A percentile compares a stretch with the other conserved stretches of the same genome.
These are phyloP conservation scores for Austroboletus niveus DNA, from an alignment of 1,284 basidiomycete genomes.

Conservation along the genomic window DNA sequence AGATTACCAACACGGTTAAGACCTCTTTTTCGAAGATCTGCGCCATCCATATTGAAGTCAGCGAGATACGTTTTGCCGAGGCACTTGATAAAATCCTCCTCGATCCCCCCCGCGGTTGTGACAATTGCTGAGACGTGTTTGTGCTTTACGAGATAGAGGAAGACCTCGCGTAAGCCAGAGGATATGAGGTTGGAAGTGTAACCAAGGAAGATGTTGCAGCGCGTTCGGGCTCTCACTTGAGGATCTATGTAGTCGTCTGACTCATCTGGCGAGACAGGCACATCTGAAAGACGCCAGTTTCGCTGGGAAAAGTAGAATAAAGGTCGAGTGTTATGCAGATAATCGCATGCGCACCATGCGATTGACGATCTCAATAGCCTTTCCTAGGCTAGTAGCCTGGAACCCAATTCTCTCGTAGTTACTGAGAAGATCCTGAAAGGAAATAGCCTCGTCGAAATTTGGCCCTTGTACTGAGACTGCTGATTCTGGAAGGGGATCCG, in stretches of 20 bases:
- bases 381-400: constrained; percentile 89
- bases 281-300: constrained; percentile 82
- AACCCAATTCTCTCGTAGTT: constrained; percentile 93
- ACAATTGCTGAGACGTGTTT: constrained; percentile 89
- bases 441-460: constrained; percentile 73
- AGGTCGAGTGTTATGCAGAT: constrained; percentile 6
- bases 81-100: constrained; percentile 99
- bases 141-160: constrained; percentile 92
- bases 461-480: constrained; percentile 84
- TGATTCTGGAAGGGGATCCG: constrained; percentile 72
- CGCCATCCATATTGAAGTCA: constrained; percentile 91
- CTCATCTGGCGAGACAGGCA: constrained; percentile 67
- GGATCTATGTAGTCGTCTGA: constrained; percentile 60
- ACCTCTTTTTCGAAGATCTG: constrained; percentile 81
- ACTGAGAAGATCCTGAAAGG: constrained; percentile 70
- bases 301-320: constrained; percentile 44
- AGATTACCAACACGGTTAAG: constrained; percentile 99
- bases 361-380: constrained; percentile 88
- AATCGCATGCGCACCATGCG: constrained; percentile 64
- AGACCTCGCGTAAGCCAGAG: constrained; percentile 92
- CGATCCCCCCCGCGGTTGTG: constrained; percentile 97
- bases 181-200: constrained; percentile 99
- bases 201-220: constrained; percentile 91
- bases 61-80: constrained; percentile 94
- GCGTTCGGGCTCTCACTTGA: constrained; percentile 62